Evolutionary conservation across 495 filamentous ascomycete genomes (phyloP).

Genomic region (Entonaema liquescens): DNA sequence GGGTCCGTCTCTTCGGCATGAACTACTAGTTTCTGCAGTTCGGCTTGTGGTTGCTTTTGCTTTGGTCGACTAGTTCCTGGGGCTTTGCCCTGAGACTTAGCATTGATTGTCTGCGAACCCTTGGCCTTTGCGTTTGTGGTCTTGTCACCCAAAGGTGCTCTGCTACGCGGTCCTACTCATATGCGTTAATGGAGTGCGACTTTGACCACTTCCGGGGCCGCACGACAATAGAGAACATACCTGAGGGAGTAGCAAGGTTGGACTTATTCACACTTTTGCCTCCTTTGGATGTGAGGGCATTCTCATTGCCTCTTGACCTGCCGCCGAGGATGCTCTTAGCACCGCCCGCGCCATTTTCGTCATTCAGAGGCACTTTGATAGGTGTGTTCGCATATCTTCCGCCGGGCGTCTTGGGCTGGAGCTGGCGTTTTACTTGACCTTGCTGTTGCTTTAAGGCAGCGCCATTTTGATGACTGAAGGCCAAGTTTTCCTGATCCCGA

Average conservation of each 20-base stretch:
- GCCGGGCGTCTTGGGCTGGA: conserved; percentile 80
- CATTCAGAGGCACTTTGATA: conserved; percentile 81
- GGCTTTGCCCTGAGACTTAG: conserved; percentile 52
- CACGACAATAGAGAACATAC: conserved; percentile 54
- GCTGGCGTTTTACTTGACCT: conserved; percentile 57
- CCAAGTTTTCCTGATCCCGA: conserved; percentile 89
- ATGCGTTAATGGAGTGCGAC: conserved; percentile 42
- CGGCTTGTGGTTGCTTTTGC: conserved; percentile 52
- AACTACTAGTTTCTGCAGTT: conserved; percentile 57
- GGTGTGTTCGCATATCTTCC: conserved; percentile 82
- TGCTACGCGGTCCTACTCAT: conserved; percentile 67
- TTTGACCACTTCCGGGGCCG: background rate
- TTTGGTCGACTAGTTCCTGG: conserved; percentile 50
- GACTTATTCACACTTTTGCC: conserved; percentile 59
- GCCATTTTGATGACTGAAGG: conserved; percentile 74
- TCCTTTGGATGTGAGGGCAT: conserved; percentile 67
- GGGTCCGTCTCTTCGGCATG: conserved; percentile 48
- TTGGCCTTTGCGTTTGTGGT: conserved; percentile 93
- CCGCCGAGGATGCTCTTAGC: conserved; percentile 66
- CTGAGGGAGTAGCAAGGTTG: conserved; percentile 81
- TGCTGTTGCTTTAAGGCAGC: conserved; percentile 83
- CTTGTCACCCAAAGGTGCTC: conserved; percentile 88
- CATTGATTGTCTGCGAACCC: conserved; percentile 62
- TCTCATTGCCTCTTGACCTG: conserved; percentile 68
- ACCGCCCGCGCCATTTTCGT: conserved; percentile 72